Evolutionary conservation across 257 asterid species (phyloP), one percentile per base, ranked within the genome.

Genomic region (Nicotiana obtusifolia): DNA sequence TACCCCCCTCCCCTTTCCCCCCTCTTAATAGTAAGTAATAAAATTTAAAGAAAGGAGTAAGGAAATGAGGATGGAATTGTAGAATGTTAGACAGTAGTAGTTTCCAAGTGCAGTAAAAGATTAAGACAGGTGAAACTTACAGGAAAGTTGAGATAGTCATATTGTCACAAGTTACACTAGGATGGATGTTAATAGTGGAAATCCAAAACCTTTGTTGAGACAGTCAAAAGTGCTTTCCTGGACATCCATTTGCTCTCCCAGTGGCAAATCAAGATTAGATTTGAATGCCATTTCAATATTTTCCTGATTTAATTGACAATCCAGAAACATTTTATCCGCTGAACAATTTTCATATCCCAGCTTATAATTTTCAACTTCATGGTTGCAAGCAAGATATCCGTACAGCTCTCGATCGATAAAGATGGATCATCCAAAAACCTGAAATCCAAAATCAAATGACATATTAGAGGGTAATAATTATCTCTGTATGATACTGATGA

Each of bases 131-230:
- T 22, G 62, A 73, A 24, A 73, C 79, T 73, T 73, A 47, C 79
- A 73, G 24, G 79, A 47, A 73, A 24, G 61, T 49, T 24, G 79
- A 73, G 79, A 47, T 26, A 44, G 78, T 24, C 61, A 24, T 47
- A 47, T 73, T 1, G 15, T 73, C 79, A 73, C 62, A 24, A 47
- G 16, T 24, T 73, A 73, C 61, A 24, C 79, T 73, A 73, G 49
- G 79, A 73, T 73, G 61, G 79, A 73, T 47, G 79, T 24, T 47
- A 73, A 57, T 49, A 47, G 61, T 73, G 24, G 62, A 24, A 47
- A 19, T 73, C 61, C 79, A 73, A 47, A 73, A 73, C 79, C 62
- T 73, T 73, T 73, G 61, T 73, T 73, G 61, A 73, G 79, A 35
- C 79, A 14, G 79, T 73, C 79, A 73, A 47, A 73, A 73, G 41